Base-by-base conservation (phyloP, 176 grass and related monocot species). In the Otatea glauca region DNA sequence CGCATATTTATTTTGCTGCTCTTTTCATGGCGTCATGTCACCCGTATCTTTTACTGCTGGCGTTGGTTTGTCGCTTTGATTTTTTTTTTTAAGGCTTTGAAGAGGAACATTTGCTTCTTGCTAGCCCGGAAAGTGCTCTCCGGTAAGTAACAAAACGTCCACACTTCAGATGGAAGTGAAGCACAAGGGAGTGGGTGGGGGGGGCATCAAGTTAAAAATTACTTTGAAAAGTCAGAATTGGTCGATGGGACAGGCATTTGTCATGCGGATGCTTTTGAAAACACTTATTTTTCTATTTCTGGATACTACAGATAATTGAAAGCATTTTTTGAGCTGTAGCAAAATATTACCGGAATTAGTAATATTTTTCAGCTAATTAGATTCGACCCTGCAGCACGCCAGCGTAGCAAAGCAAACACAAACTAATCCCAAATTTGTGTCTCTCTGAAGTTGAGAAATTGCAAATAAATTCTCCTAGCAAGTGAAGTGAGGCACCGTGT, bases 41-140 rank as follows among this genome's bases (percentile, higher is more conserved):
- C 17, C 13, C 48, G 24, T 44, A 44, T 55, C 18, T 35, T 77
- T 58, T 23, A 20, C 37, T 18, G 59, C 16, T 65, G 64, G 47
- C 50, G 35, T 64, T 20, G 21, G 20, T 55, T 67, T 51, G 25
- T 41, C 54, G 23, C 1, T 60, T 53, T 17, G 25, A 9, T 7
- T 35, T 13, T 0, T n/a, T 23, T 32, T 32, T 2, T 2, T 18
- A 4, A 24, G 29, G 29, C 25, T 68, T 41, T 38, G 11, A 11
- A 7, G 74, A 78, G 38, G 17, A 47, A 11, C 21, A 53, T 37
- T 14, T 25, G 75, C 75, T 72, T 70, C 75, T 86, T 71, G 15
- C 75, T 63, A 38, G 9, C 65, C 64, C 15, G 0, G 39, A 3
- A 60, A 48, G 73, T 9, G 72, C 17, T 69, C 11, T 75, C 21